Conservation (phyloP, 768 basidiomycete species). For the Lentinula raphanica region DNA sequence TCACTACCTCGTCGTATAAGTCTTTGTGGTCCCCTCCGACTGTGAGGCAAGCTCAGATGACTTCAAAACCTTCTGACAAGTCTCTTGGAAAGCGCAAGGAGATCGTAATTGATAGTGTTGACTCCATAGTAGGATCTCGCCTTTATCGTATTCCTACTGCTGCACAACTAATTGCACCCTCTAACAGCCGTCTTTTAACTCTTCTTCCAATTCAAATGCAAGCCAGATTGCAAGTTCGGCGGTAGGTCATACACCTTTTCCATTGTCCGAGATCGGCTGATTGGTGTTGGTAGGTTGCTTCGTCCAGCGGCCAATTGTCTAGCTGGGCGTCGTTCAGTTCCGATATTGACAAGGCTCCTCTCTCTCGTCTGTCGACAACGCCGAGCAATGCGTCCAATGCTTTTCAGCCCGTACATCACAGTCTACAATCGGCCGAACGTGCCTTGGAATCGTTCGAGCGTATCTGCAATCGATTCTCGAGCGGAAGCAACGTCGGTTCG, state of each 20-base stretch:
- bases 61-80: neutral
- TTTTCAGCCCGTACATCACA: neutral
- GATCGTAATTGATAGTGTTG: neutral
- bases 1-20: neutral
- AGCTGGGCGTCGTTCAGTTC: neutral
- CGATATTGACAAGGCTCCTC: neutral
- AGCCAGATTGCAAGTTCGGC: neutral
- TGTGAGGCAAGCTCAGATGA: neutral
- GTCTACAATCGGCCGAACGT: conserved; percentile 1
- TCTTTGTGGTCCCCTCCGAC: neutral
- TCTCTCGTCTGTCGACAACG: neutral
- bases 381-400: neutral
- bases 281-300: neutral
- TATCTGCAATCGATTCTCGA: conserved; percentile 6
- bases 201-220: neutral
- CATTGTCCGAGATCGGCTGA: neutral
- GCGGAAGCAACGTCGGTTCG: neutral
- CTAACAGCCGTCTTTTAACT: neutral
- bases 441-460: conserved; percentile 7
- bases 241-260: neutral
- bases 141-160: neutral
- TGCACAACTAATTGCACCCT: neutral
- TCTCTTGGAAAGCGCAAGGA: neutral
- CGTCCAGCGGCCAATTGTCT: neutral
- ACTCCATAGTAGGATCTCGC: neutral